These are phyloP conservation scores for Xylariaceae sp. DNA, from an alignment of 2,329 filamentous ascomycete genomes.

Conservation along the genomic window DNA sequence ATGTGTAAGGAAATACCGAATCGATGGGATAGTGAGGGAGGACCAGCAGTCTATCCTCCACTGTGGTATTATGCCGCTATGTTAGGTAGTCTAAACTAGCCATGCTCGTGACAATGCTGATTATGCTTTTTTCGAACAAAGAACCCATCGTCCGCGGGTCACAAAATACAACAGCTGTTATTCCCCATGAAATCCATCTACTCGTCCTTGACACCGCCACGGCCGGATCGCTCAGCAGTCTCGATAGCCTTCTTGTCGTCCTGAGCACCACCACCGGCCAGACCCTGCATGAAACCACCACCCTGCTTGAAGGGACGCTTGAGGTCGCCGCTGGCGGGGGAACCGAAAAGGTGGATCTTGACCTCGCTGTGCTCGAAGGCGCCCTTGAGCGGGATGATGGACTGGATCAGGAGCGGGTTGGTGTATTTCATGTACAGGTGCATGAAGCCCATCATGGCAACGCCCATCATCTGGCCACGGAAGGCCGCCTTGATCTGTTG, in stretches of 20 bases:
- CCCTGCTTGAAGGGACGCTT: constrained; percentile 92
- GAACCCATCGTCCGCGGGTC: too few relatives aligned
- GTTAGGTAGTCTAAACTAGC: too few relatives aligned
- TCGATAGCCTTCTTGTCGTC: constrained; percentile 90
- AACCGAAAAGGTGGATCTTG: constrained; percentile 90
- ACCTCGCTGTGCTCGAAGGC: constrained; percentile 92
- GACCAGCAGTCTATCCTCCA: too few relatives aligned
- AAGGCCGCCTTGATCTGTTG: constrained; percentile 79
- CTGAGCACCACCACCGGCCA: constrained; percentile 71
- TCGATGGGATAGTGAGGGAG: too few relatives aligned
- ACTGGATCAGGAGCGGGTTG: constrained; percentile 98
- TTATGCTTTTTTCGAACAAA: too few relatives aligned
- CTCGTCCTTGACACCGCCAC: constrained; percentile 69
- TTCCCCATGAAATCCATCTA: constrained; percentile 35
- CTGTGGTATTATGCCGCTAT: too few relatives aligned
- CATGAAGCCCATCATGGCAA: constrained; percentile 98
- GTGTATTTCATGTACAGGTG: constrained; percentile 99
- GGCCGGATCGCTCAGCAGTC: constrained; percentile 70
- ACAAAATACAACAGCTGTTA: too few relatives aligned
- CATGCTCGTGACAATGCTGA: too few relatives aligned
- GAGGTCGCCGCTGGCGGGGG: constrained; percentile 83
- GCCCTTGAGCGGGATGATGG: constrained; percentile 94
- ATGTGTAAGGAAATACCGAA: too few relatives aligned
- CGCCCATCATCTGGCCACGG: constrained; percentile 90
- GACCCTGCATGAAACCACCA: constrained; percentile 76